These are phyloP conservation scores for Pyrenula massariospora DNA, from an alignment of 495 filamentous ascomycete species.

Conservation along the genomic window DNA sequence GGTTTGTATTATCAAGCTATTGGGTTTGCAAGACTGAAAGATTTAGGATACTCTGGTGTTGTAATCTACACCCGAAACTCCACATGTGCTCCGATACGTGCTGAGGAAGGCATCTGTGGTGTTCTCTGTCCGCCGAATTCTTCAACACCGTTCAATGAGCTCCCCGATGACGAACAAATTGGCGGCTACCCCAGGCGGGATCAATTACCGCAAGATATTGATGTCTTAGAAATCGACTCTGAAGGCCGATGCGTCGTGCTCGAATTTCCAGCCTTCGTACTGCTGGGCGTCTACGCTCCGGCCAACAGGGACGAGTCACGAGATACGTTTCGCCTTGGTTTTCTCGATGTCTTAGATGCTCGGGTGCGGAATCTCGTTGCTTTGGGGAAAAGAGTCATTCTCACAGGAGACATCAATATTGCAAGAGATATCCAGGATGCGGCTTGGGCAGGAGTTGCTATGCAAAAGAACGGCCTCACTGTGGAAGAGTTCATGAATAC, in stretches of 20 bases:
- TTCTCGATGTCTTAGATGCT: constrained; percentile 66
- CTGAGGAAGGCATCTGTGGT: constrained; percentile 88
- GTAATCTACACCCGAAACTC: constrained; percentile 90
- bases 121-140: constrained; percentile 68
- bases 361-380: constrained; percentile 75
- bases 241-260: constrained; percentile 89
- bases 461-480: constrained; percentile 56
- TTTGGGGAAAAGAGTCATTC: constrained; percentile 68
- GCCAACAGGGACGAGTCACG: constrained; percentile 78
- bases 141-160: constrained; percentile 58
- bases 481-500: constrained; percentile 59
- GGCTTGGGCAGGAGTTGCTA: constrained; percentile 53
- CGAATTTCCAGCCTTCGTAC: constrained; percentile 89
- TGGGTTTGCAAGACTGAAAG: constrained; percentile 1
- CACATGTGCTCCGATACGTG: constrained; percentile 75
- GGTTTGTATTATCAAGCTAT: constrained; percentile 32
- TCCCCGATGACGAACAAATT: constrained; percentile 69
- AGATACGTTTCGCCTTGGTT: constrained; percentile 70
- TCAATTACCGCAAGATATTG: constrained; percentile 52
- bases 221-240: constrained; percentile 66
- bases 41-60: constrained; percentile 85
- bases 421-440: constrained; percentile 61
- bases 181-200: constrained; percentile 73
- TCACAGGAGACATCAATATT: constrained; percentile 89
- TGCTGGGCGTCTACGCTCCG: constrained; percentile 83